phyloP scores from a whole-genome alignment of 495 filamentous ascomycete species.

The Hypoxylon fragiforme region DNA sequence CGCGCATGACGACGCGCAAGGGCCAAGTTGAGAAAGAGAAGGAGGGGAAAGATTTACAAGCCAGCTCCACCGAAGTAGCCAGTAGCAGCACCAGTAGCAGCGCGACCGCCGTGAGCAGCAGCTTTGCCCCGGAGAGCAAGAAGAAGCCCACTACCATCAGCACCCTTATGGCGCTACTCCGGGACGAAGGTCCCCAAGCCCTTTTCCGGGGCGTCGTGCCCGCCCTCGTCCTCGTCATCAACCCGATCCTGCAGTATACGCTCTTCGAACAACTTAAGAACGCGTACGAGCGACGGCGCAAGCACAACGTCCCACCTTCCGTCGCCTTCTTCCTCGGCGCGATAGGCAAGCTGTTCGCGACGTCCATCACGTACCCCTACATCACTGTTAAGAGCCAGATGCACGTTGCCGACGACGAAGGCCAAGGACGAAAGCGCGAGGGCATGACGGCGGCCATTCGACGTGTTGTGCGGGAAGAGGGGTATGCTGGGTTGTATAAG shows the following conservation, averaged over 20 bases:
- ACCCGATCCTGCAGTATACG: conserved; percentile 98
- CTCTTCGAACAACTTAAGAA: conserved; percentile 97
- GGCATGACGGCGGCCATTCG: conserved; percentile 73
- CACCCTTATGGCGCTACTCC: conserved; percentile 75
- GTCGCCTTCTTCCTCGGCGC: conserved; percentile 91
- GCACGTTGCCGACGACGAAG: conserved; percentile 76
- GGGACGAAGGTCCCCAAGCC: conserved; percentile 76
- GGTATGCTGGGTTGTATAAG: conserved; percentile 87
- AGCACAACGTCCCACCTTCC: conserved; percentile 69
- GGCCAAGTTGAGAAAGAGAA: conserved; percentile 51
- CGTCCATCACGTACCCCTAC: conserved; percentile 93
- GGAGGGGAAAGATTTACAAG: conserved; percentile 49
- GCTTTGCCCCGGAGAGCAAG: too few species aligned
- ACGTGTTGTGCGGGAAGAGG: conserved; percentile 83
- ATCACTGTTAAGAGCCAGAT: conserved; percentile 96
- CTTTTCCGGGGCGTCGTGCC: conserved; percentile 93
- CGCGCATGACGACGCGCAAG: conserved; percentile 90
- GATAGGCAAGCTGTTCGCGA: conserved; percentile 91
- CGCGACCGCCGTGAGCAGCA: background rate
- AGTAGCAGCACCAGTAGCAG: background rate
- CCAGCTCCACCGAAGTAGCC: background rate
- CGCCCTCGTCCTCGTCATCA: conserved; percentile 90
- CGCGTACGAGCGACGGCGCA: conserved; percentile 47
- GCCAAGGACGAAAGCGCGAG: conserved; percentile 55
- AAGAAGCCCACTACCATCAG: conserved; percentile 68